A percentile compares a stretch with the other conserved stretches of the same genome.
These are phyloP conservation scores for Megacollybia marginata DNA, from an alignment of 768 basidiomycete genomes.

Conservation along the genomic window DNA sequence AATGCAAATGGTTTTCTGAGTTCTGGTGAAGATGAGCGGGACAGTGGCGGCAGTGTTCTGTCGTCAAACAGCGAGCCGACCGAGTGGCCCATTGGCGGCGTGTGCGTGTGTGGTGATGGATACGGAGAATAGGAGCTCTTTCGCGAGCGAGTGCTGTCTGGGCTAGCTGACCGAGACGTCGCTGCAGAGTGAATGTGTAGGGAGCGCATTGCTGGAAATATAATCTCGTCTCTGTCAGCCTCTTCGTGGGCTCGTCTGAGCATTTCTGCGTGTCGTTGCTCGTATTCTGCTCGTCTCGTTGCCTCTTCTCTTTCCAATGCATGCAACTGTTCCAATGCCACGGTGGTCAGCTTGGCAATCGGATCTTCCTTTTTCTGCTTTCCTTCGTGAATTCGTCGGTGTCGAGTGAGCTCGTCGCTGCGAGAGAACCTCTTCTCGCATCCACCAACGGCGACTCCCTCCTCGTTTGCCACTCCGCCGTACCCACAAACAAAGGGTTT, in stretches of 20 bases:
- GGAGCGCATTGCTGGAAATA: conserved; percentile 14
- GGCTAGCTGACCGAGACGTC: conserved; percentile 35
- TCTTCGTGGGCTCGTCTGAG: conserved; percentile 68
- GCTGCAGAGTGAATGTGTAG: conserved; percentile 62
- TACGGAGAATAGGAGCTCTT: neutral
- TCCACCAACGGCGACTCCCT: conserved; percentile 52
- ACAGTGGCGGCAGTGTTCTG: neutral
- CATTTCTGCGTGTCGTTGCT: conserved; percentile 65
- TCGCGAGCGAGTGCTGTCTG: neutral
- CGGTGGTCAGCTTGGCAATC: conserved; percentile 63
- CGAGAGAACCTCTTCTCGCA: conserved; percentile 98
- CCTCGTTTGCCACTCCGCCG: no score
- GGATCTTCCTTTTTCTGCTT: conserved; percentile 75
- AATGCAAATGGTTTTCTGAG: neutral
- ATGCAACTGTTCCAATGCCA: conserved; percentile 86
- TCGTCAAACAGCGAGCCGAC: no score
- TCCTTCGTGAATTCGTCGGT: conserved; percentile 84
- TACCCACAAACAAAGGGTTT: conserved; percentile 81
- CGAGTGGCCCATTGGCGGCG: neutral
- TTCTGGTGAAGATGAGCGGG: neutral
- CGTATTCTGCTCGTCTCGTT: conserved; percentile 78
- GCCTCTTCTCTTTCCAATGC: conserved; percentile 86
- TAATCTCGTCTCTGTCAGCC: conserved; percentile 40
- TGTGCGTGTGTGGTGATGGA: neutral
- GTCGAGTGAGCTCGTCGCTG: conserved; percentile 96